These are phyloP conservation scores for Scheffersomyces parashehatae DNA, from an alignment of 1,139 yeast genomes.

Conservation along the genomic window DNA sequence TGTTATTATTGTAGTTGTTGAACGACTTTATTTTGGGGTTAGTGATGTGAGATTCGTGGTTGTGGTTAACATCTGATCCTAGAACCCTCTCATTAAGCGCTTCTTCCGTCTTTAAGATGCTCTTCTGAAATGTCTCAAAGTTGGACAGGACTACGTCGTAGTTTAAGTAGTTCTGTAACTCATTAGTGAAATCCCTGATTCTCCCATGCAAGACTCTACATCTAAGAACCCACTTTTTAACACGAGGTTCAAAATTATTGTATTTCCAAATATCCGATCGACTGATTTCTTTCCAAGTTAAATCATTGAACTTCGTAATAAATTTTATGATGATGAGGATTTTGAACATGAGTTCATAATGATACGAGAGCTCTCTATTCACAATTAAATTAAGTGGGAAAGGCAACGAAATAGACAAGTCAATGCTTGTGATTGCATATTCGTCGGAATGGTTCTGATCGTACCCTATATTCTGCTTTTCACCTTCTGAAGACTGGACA, in stretches of 20 bases:
- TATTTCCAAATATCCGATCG: slow-evolving; percentile 70
- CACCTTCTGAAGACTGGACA: slow-evolving; percentile 3
- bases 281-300: slow-evolving; percentile 74
- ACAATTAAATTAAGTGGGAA: slow-evolving; percentile 83
- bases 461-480: slow-evolving; percentile 10
- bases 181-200: slow-evolving; percentile 61
- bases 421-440: slow-evolving; percentile 44
- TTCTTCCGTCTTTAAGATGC: slow-evolving; percentile 19
- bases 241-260: slow-evolving; percentile 36
- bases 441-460: slow-evolving; percentile 51
- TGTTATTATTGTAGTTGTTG: slow-evolving; percentile 24
- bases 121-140: slow-evolving; percentile 42
- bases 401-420: slow-evolving; percentile 70
- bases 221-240: slow-evolving; percentile 58
- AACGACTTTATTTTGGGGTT: slow-evolving; percentile 8
- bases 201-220: slow-evolving; percentile 60
- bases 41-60: slow-evolving; percentile 5
- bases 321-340: slow-evolving; percentile 65
- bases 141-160: slow-evolving; percentile 63
- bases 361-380: slow-evolving; percentile 68
- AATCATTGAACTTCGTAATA: slow-evolving; percentile 58
- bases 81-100: slow-evolving; percentile 15
- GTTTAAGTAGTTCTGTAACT: slow-evolving; percentile 57
- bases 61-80: slow-evolving; percentile 11
- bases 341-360: slow-evolving; percentile 80